phyloP scores from a whole-genome alignment of 108 stramenopile genomes.

The Cyclotella choctawhatcheeana region DNA sequence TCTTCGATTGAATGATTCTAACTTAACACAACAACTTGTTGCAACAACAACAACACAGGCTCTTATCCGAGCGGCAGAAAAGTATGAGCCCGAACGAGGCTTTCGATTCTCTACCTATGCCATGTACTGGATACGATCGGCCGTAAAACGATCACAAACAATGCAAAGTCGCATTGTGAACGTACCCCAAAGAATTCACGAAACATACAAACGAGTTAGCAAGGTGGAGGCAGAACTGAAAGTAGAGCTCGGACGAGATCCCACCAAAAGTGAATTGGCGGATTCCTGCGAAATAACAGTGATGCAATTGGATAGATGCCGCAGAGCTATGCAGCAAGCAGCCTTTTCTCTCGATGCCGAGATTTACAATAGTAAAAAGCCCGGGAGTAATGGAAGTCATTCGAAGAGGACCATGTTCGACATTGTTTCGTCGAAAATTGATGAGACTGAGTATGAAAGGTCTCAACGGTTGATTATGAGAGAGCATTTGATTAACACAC shows the following conservation, averaged over 20 bases:
- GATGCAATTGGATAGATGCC: conserved; percentile 72
- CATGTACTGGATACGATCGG: conserved; percentile 96
- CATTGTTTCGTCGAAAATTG: conserved; percentile 53
- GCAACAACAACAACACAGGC: conserved; percentile 57
- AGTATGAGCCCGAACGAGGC: conserved; percentile 92
- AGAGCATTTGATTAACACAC: conserved; percentile 69
- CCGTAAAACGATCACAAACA: conserved; percentile 84
- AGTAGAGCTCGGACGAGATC: conserved; percentile 59
- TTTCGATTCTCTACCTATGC: conserved; percentile 97
- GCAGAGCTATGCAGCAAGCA: conserved; percentile 71
- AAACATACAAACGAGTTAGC: conserved; percentile 74
- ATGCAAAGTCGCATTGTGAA: conserved; percentile 71
- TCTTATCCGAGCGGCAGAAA: conserved; percentile 93
- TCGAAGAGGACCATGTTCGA: conserved; percentile 66
- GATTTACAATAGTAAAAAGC: conserved; percentile 57
- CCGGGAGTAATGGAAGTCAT: conserved; percentile 26
- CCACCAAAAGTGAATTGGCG: conserved; percentile 66
- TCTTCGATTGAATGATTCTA: no score
- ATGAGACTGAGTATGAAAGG: conserved; percentile 58
- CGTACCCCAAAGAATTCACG: conserved; percentile 83
- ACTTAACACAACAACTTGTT: background rate
- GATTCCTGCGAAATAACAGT: conserved; percentile 63
- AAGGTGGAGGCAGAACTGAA: conserved; percentile 46
- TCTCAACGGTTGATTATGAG: conserved; percentile 59
- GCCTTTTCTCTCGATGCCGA: conserved; percentile 73